Evolutionary conservation across 2,329 filamentous ascomycete genomes (phyloP).

Genomic region (Ploettnerulaceae sp.): DNA sequence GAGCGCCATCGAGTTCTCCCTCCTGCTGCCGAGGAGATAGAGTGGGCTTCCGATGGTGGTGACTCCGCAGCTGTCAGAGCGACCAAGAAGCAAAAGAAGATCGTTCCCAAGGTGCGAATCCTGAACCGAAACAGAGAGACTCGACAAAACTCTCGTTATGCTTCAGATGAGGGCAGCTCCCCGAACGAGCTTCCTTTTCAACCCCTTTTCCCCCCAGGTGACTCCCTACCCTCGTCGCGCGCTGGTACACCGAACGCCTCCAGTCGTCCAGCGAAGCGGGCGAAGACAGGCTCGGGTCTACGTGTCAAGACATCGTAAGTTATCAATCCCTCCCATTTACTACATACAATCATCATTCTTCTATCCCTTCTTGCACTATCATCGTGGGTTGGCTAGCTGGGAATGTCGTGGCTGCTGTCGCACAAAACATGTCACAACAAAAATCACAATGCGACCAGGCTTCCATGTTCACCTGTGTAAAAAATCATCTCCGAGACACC

Average conservation of each 20-base stretch:
- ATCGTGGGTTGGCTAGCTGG: constrained; percentile 21
- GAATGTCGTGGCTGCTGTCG: constrained; percentile 21
- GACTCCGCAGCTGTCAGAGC: constrained; percentile 20
- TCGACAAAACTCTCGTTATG: constrained; percentile 36
- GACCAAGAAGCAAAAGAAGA: constrained; percentile 12
- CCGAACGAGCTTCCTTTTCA: constrained; percentile 47
- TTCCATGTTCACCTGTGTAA: neutral
- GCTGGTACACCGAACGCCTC: constrained; percentile 54
- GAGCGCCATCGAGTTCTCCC: constrained; percentile 23
- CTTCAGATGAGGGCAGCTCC: constrained; percentile 49
- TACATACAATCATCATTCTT: constrained; percentile 6
- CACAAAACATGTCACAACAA: constrained; percentile 26
- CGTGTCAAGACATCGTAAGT: constrained; percentile 68
- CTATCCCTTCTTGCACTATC: constrained; percentile 15
- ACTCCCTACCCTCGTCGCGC: constrained; percentile 49
- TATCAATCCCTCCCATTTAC: constrained; percentile 20
- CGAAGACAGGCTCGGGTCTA: constrained; percentile 49
- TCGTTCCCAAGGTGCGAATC: constrained; percentile 26
- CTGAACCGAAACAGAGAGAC: constrained; percentile 24
- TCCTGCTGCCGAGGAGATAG: constrained; percentile 8
- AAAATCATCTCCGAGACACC: too few species aligned
- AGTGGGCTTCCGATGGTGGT: constrained; percentile 25
- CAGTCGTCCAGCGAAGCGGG: constrained; percentile 51
- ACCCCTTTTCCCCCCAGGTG: constrained; percentile 38
- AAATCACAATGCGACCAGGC: constrained; percentile 14